Evolutionary conservation across 140 eudicot species (phyloP).

Genomic region (Flaveria floridana): DNA sequence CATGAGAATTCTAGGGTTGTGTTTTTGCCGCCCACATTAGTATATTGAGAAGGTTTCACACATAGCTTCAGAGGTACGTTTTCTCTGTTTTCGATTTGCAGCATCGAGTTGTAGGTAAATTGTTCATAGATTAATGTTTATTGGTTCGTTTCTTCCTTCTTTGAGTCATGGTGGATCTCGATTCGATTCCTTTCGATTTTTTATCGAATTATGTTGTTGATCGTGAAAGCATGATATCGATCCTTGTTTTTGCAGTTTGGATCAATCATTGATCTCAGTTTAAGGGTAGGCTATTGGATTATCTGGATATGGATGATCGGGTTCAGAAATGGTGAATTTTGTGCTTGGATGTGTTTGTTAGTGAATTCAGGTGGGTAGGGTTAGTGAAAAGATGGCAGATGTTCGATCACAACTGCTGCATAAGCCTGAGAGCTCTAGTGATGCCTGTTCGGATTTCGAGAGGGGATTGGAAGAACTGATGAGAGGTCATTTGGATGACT

Average conservation of each 20-base stretch:
- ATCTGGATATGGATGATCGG: neutral
- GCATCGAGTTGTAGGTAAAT: slow-evolving; percentile 1
- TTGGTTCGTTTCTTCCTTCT: neutral
- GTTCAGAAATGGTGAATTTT: slow-evolving; percentile 27
- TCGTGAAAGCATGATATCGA: slow-evolving; percentile 18
- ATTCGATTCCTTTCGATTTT: slow-evolving; percentile 10
- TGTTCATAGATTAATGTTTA: neutral
- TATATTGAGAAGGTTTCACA: slow-evolving; percentile 5
- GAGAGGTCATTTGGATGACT: slow-evolving; percentile 75
- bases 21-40: slow-evolving; percentile 12
- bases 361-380: slow-evolving; percentile 34
- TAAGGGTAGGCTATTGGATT: slow-evolving; percentile 7
- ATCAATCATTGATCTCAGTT: slow-evolving; percentile 27
- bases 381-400: slow-evolving; percentile 54
- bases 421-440: slow-evolving; percentile 68
- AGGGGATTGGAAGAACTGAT: slow-evolving; percentile 69
- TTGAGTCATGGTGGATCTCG: slow-evolving; percentile 21
- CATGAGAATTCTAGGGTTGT: slow-evolving; percentile 24
- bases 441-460: slow-evolving; percentile 47
- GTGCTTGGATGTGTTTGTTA: slow-evolving; percentile 20
- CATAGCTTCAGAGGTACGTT: slow-evolving; percentile 38
- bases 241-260: slow-evolving; percentile 20
- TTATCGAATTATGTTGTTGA: neutral
- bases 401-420: slow-evolving; percentile 53
- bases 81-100: neutral